Conservation (phyloP, 768 basidiomycete species). For the Pleurotus platypus region DNA sequence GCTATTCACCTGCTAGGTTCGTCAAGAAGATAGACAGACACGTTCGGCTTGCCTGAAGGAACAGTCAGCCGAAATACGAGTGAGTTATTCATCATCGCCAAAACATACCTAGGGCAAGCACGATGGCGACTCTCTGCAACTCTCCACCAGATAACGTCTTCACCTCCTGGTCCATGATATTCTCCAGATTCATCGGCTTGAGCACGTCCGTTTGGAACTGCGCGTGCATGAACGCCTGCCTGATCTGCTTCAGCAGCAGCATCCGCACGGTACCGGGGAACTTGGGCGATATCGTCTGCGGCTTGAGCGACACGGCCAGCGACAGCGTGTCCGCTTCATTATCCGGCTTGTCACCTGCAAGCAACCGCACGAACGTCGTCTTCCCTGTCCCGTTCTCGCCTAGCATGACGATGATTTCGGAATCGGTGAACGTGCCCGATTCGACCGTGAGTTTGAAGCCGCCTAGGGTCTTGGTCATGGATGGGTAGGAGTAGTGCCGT, state of each 20-base stretch:
- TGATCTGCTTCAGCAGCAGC: constrained; percentile 92
- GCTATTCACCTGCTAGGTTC: constrained; percentile 80
- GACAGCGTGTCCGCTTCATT: constrained; percentile 76
- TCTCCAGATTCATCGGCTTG: constrained; percentile 95
- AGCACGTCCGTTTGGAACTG: constrained; percentile 98
- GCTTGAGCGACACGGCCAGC: constrained; percentile 91
- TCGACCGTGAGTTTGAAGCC: constrained; percentile 94
- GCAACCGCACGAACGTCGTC: constrained; percentile 94
- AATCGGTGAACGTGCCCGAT: constrained; percentile 91
- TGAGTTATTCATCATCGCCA: too few species aligned
- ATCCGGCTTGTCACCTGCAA: constrained; percentile 93
- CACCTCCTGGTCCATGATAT: constrained; percentile 96
- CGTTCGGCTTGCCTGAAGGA: constrained; percentile 62
- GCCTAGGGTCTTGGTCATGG: constrained; percentile 97
- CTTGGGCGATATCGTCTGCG: constrained; percentile 97
- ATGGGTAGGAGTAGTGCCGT: constrained; percentile 85
- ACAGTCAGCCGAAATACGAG: constrained; percentile 7
- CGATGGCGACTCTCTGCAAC: constrained; percentile 95
- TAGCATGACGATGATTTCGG: constrained; percentile 98
- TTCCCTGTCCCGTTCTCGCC: constrained; percentile 99
- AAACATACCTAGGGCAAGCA: constrained; percentile 75
- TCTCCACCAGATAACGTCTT: constrained; percentile 99
- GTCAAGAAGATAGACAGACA: constrained; percentile 90
- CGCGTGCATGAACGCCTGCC: constrained; percentile 96
- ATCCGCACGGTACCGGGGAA: constrained; percentile 97